phyloP scores from a whole-genome alignment of 768 basidiomycete genomes.

The Russula abietina region DNA sequence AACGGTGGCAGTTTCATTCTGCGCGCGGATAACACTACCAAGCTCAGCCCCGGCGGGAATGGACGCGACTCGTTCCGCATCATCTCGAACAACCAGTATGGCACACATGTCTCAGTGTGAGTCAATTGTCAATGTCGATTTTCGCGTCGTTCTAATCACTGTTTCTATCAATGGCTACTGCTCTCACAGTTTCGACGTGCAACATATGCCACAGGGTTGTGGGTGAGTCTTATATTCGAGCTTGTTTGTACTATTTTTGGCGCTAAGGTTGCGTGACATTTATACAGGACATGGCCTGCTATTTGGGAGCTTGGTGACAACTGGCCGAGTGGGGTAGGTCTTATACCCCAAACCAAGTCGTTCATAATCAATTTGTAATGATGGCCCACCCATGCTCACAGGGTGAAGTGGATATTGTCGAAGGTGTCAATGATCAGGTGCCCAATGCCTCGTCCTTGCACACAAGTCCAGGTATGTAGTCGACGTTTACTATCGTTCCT shows the following conservation, averaged over 20 bases:
- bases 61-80: slow-evolving; percentile 58
- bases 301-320: slow-evolving; percentile 46
- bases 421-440: slow-evolving; percentile 52
- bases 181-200: slow-evolving; percentile 39
- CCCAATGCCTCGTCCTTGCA: slow-evolving; percentile 53
- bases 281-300: slow-evolving; percentile 44
- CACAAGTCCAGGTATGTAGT: slow-evolving; percentile 35
- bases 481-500: neutral
- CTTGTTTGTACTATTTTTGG: neutral
- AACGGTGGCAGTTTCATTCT: slow-evolving; percentile 48
- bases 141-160: neutral
- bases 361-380: slow-evolving; percentile 7
- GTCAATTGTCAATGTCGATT: slow-evolving; percentile 20
- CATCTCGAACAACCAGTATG: slow-evolving; percentile 46
- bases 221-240: slow-evolving; percentile 35
- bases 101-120: slow-evolving; percentile 49
- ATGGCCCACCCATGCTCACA: slow-evolving; percentile 28
- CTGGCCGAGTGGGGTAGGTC: slow-evolving; percentile 45
- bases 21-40: slow-evolving; percentile 48
- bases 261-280: slow-evolving; percentile 2
- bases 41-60: slow-evolving; percentile 42
- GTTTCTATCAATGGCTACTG: neutral
- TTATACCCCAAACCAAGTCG: neutral
- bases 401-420: slow-evolving; percentile 50
- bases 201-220: slow-evolving; percentile 58